Evolutionary conservation across 129 eudicot genomes (phyloP), one percentile per base, ranked within the genome.

Genomic region (Ambrosia trifida): DNA sequence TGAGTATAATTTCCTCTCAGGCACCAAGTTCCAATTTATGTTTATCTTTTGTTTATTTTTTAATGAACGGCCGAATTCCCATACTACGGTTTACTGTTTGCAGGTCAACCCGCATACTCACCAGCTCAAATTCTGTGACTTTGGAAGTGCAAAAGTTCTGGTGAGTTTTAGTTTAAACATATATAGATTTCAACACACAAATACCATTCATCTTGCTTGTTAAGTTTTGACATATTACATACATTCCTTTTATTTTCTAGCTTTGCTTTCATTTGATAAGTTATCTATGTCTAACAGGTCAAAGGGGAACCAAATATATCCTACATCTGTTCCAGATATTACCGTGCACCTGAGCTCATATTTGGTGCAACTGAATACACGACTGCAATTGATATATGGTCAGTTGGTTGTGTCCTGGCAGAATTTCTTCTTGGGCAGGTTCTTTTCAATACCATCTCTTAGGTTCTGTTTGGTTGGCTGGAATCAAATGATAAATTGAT

Each of bases 91-190:
- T 35, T 74, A 20, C 20, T n/a, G 57, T 60, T 71, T 76, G 65
- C 85, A 87, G 95, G 95, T 87, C 66, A 87, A 87, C 76, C 89
- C 95, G 30, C 95, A 84, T 60, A 79, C 89, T 7, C 95, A 87
- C 70, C 92, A 87, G 68, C 84, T 87, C 77, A 87, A 87, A 79
- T 81, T 87, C n/a, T 87, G 92, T 60, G 92, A 87, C 68, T 84
- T 87, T 71, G 95, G 95, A 47, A 87, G 95, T 70, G 95, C 95
- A 62, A 87, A 87, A 87, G 95, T 80, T 64, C 72, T 87, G 89
- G 95, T 87, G 79, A 49, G 57, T 44, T 78, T 35, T 47, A 20
- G 62, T 49, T 61, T 20, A 59, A 43, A 11, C 64, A 63, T 35
- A 31, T 4, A 7, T 61, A 17, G 12, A 46, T 51, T 31, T 19